These are phyloP conservation scores for Paramecium tetraurelia DNA, from an alignment of 73 alveolate genomes.

Conservation along the genomic window DNA sequence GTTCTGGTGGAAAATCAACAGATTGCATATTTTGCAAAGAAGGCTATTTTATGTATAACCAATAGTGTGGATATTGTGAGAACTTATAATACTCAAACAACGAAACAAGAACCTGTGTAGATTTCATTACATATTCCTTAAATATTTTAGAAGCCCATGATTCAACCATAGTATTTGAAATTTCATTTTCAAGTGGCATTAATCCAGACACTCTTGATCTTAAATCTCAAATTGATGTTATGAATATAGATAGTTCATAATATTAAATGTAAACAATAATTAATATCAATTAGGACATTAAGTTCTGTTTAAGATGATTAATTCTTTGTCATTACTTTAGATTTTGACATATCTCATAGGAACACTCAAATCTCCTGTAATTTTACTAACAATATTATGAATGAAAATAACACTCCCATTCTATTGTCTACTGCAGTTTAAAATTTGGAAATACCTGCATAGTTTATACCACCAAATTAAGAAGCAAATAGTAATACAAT, in stretches of 20 bases:
- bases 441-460: not conserved
- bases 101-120: conserved; percentile 18
- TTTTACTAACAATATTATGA: not conserved
- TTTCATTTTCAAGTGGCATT: not conserved
- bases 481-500: not conserved
- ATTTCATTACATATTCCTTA: not conserved
- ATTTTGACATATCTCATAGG: not conserved
- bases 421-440: not conserved
- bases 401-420: not conserved
- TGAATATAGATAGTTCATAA: not conserved
- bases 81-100: not conserved
- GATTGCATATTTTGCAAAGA: not conserved
- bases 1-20: not conserved
- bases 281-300: not conserved
- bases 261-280: not conserved
- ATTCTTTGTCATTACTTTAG: not conserved
- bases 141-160: not conserved
- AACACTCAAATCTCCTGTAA: not conserved
- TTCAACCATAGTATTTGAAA: not conserved
- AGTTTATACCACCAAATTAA: not conserved
- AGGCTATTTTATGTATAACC: not conserved
- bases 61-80: not conserved
- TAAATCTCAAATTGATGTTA: not conserved
- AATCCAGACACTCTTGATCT: not conserved
- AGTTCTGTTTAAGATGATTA: not conserved